phyloP scores from a whole-genome alignment of 2,329 filamentous ascomycete species.

The Gnomoniopsis sp. region DNA sequence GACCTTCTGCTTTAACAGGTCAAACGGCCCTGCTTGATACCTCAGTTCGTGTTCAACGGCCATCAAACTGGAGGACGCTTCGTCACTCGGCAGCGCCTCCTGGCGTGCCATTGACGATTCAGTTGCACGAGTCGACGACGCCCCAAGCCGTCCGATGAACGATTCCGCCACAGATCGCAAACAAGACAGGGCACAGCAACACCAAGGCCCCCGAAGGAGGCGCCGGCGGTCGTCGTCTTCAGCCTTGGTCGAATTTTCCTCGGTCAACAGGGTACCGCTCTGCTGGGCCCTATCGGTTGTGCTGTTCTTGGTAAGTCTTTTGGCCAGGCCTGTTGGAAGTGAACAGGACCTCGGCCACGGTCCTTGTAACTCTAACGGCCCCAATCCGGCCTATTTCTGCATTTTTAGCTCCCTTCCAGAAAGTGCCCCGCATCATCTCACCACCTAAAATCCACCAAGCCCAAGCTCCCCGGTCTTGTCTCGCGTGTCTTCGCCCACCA shows the following conservation, averaged over 20 bases:
- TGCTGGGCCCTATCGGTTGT: conserved; percentile 28
- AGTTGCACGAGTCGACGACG: conserved; percentile 15
- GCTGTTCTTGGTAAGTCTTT: conserved; percentile 29
- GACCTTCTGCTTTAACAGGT: conserved; percentile 5
- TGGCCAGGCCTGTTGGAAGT: neutral
- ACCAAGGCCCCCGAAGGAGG: conserved; percentile 13
- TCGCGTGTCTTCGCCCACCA: neutral
- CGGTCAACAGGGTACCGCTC: conserved; percentile 25
- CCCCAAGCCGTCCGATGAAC: conserved; percentile 17
- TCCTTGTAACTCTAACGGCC: conserved; percentile 4
- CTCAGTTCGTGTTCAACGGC: conserved; percentile 39
- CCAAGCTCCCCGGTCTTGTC: neutral
- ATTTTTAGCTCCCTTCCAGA: conserved; percentile 19
- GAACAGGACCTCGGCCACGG: neutral
- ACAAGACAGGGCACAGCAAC: conserved; percentile 19
- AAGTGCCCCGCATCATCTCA: conserved; percentile 19
- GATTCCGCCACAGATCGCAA: neutral
- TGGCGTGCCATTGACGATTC: conserved; percentile 26
- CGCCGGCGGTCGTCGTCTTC: conserved; percentile 1
- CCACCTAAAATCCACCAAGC: conserved; percentile 7
- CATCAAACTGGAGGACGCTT: conserved; percentile 19
- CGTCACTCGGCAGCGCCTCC: conserved; percentile 23
- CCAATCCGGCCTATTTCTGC: conserved; percentile 16
- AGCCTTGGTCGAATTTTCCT: conserved; percentile 1
- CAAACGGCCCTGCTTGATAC: conserved; percentile 21